Conservation (phyloP, 2,329 filamentous ascomycete species). For the Ophiostoma perfectum region DNA sequence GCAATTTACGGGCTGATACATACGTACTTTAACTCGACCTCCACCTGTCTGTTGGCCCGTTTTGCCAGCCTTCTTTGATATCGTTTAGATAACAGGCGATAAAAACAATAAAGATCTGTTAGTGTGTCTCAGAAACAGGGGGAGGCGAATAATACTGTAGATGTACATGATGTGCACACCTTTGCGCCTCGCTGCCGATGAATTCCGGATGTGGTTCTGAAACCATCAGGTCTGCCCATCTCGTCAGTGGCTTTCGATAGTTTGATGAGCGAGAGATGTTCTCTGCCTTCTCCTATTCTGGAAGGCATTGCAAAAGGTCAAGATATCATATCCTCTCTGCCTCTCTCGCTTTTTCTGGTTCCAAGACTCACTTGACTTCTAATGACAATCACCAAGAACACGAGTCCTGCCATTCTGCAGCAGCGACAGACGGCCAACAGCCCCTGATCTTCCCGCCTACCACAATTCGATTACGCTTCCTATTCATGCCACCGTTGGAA, state of each 20-base stretch:
- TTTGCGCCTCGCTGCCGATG: background rate
- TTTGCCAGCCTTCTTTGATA: background rate
- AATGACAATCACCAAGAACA: too few species aligned
- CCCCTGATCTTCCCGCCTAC: too few species aligned
- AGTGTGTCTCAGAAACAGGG: background rate
- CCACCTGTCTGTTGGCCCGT: conserved; percentile 7
- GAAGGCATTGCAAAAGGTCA: too few species aligned
- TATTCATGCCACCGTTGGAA: background rate
- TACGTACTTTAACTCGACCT: background rate
- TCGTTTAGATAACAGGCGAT: background rate
- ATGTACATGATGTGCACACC: too few species aligned
- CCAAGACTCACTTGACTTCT: too few species aligned
- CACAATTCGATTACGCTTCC: too few species aligned
- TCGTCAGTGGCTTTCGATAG: conserved; percentile 8
- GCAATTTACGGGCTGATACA: background rate
- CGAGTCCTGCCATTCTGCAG: too few species aligned
- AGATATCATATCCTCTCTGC: too few species aligned
- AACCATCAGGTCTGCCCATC: background rate
- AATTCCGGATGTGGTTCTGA: background rate
- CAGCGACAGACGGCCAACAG: too few species aligned
- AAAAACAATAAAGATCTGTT: background rate
- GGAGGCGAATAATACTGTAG: background rate
- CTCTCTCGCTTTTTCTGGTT: too few species aligned
- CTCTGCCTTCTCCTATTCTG: too few species aligned
- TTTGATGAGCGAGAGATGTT: background rate